These are phyloP conservation scores for Cutaneotrichosporon mucoides DNA, from an alignment of 1,284 basidiomycete genomes.

Conservation along the genomic window DNA sequence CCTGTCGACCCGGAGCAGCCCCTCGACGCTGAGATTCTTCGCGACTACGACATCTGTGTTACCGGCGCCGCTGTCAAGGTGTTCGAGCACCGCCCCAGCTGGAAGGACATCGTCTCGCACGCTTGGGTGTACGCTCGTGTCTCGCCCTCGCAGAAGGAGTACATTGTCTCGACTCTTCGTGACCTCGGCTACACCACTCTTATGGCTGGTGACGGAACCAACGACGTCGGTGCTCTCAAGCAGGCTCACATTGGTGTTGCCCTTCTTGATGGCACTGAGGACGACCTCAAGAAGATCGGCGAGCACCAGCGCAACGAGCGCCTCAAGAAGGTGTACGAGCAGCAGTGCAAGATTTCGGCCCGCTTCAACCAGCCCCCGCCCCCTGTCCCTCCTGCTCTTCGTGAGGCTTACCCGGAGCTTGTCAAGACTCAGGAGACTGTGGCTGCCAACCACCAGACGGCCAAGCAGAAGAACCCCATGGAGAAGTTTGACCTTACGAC, in stretches of 20 bases:
- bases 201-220: slow-evolving; percentile 97
- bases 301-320: slow-evolving; percentile 83
- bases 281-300: slow-evolving; percentile 87
- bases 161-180: slow-evolving; percentile 82
- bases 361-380: slow-evolving; percentile 88
- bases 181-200: slow-evolving; percentile 81
- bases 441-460: slow-evolving; percentile 59
- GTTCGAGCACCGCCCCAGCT: slow-evolving; percentile 60
- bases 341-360: slow-evolving; percentile 79
- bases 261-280: slow-evolving; percentile 80
- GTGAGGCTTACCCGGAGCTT: slow-evolving; percentile 77
- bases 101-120: slow-evolving; percentile 77
- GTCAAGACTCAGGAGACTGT: slow-evolving; percentile 84
- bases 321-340: slow-evolving; percentile 92
- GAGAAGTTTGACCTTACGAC: slow-evolving; percentile 86
- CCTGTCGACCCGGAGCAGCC: slow-evolving; percentile 72
- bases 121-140: slow-evolving; percentile 97
- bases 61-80: slow-evolving; percentile 87
- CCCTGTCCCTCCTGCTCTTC: slow-evolving; percentile 76
- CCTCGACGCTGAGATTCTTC: slow-evolving; percentile 69
- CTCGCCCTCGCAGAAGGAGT: slow-evolving; percentile 90
- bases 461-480: slow-evolving; percentile 76
- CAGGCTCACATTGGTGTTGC: slow-evolving; percentile 94
- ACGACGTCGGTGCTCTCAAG: slow-evolving; percentile 93
- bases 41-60: slow-evolving; percentile 87